These are phyloP conservation scores for Geotrichum klebahnii DNA, from an alignment of 1,139 yeast genomes.

Conservation along the genomic window DNA sequence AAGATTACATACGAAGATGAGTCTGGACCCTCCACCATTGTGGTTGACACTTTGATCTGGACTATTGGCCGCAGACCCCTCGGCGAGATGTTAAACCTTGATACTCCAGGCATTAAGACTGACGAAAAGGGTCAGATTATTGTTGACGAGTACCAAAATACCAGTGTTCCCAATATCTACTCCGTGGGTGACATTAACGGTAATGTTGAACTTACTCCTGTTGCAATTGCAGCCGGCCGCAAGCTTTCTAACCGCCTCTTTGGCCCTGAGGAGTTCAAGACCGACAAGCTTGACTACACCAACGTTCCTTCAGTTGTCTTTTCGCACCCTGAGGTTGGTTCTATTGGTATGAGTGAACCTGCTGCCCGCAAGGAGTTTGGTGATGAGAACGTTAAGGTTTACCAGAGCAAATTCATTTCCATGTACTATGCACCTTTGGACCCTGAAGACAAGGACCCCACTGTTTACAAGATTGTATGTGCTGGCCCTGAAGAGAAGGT, in stretches of 20 bases:
- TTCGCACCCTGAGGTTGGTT: slow-evolving; percentile 96
- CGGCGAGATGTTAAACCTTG: slow-evolving; percentile 63
- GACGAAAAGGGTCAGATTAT: slow-evolving; percentile 56
- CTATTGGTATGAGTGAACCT: slow-evolving; percentile 78
- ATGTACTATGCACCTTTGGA: slow-evolving; percentile 84
- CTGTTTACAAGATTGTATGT: slow-evolving; percentile 76
- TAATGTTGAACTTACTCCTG: slow-evolving; percentile 86
- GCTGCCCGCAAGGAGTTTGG: slow-evolving; percentile 79
- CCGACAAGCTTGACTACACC: slow-evolving; percentile 69
- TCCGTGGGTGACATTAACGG: slow-evolving; percentile 94
- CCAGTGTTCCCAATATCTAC: slow-evolving; percentile 65
- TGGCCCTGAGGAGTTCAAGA: slow-evolving; percentile 65
- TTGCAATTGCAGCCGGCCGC: slow-evolving; percentile 98
- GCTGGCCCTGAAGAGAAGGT: slow-evolving; percentile 85
- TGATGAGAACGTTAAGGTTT: slow-evolving; percentile 70
- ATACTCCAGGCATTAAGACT: slow-evolving; percentile 64
- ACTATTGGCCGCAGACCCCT: slow-evolving; percentile 86
- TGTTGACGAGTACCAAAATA: slow-evolving; percentile 84
- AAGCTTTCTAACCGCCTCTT: slow-evolving; percentile 84
- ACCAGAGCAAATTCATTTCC: slow-evolving; percentile 76
- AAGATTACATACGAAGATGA: slow-evolving; percentile 57
- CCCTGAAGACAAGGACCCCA: slow-evolving; percentile 73
- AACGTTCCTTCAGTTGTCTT: slow-evolving; percentile 90
- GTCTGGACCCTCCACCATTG: slow-evolving; percentile 41
- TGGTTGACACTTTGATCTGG: slow-evolving; percentile 84